phyloP scores from a whole-genome alignment of 768 basidiomycete species.

The Naematelia encephala region DNA sequence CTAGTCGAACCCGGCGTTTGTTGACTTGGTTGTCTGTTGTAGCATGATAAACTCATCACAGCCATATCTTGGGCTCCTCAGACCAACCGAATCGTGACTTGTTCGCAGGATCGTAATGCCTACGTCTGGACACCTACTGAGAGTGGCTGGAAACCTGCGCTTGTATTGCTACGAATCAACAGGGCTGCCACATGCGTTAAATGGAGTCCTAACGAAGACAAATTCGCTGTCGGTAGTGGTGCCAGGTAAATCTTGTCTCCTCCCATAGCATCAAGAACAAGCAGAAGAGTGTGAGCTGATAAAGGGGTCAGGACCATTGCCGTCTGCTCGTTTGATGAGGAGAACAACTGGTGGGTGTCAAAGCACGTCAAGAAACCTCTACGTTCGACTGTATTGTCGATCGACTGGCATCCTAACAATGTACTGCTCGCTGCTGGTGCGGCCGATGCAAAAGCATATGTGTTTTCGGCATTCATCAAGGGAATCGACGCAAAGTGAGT shows the following conservation, averaged over 20 bases:
- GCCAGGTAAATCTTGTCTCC: constrained; percentile 63
- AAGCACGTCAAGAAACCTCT: constrained; percentile 97
- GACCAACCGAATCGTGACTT: constrained; percentile 95
- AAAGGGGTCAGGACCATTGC: constrained; percentile 69
- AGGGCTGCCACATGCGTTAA: constrained; percentile 89
- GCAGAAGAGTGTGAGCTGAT: neutral
- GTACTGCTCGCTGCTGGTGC: constrained; percentile 95
- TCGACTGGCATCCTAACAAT: constrained; percentile 99
- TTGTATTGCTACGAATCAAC: constrained; percentile 93
- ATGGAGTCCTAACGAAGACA: constrained; percentile 97
- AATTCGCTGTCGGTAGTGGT: constrained; percentile 96
- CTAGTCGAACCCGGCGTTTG: neutral
- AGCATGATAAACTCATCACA: constrained; percentile 98
- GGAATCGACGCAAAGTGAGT: constrained; percentile 85
- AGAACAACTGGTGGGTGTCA: constrained; percentile 99
- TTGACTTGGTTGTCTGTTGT: constrained; percentile 7
- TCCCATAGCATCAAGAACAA: neutral
- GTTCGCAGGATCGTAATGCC: constrained; percentile 97
- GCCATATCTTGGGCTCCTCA: constrained; percentile 98
- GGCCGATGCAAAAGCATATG: constrained; percentile 95
- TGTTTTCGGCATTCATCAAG: constrained; percentile 98
- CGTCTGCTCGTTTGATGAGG: constrained; percentile 92
- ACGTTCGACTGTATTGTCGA: constrained; percentile 82
- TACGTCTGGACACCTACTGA: constrained; percentile 93
- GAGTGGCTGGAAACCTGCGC: constrained; percentile 93